Conservation (phyloP, 2,329 filamentous ascomycete genomes). For the Hirsutella minnesotensis region DNA sequence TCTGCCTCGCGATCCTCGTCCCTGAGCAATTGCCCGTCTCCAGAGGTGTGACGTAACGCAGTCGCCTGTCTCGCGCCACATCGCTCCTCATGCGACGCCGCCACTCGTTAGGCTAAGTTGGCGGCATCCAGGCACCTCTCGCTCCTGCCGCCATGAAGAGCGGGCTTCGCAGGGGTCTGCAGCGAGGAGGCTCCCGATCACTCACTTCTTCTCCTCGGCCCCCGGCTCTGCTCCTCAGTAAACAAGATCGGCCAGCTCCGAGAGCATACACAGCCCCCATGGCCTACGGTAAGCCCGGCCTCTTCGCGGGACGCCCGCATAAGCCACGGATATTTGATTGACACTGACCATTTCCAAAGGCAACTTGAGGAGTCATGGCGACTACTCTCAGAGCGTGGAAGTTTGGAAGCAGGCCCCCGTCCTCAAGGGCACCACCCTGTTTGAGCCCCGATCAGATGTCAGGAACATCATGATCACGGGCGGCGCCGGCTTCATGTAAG, state of each 20-base stretch:
- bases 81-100: background rate
- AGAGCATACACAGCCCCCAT: slow-evolving; percentile 1
- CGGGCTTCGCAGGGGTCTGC: slow-evolving; percentile 5
- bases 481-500: slow-evolving; percentile 77
- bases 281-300: slow-evolving; percentile 5
- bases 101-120: background rate
- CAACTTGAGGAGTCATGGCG: slow-evolving; percentile 16
- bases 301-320: background rate
- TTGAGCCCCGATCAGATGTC: slow-evolving; percentile 54
- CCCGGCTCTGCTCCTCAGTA: background rate
- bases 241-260: background rate
- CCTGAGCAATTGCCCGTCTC: too few relatives aligned
- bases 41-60: background rate
- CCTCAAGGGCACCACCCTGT: slow-evolving; percentile 57
- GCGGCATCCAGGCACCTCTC: background rate
- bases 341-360: slow-evolving; percentile 6
- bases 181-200: slow-evolving; percentile 3
- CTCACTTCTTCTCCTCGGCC: background rate
- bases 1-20: too few relatives aligned
- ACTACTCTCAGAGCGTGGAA: slow-evolving; percentile 46
- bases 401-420: slow-evolving; percentile 63
- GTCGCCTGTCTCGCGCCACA: background rate
- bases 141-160: slow-evolving; percentile 7
- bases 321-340: background rate
- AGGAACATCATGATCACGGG: slow-evolving; percentile 78